phyloP scores from a whole-genome alignment of 129 eudicot species.

The Artemisia tridentata region DNA sequence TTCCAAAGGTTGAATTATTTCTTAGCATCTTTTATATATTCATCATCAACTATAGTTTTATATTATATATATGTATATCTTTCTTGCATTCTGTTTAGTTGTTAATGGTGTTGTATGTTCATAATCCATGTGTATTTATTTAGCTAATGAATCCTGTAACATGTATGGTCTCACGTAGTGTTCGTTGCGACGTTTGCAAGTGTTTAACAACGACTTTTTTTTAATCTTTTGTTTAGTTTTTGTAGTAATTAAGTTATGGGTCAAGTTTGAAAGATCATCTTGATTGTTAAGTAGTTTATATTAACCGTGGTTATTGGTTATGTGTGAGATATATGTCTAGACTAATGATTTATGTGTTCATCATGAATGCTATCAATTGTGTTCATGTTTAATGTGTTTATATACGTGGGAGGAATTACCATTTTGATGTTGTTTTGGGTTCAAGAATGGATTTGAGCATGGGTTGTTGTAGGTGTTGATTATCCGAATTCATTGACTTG shows the following conservation, averaged over 20 bases:
- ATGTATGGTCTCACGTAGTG: constrained; percentile 15
- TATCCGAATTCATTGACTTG: background rate
- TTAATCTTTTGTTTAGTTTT: background rate
- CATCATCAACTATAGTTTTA: too few species aligned
- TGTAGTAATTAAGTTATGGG: constrained; percentile 12
- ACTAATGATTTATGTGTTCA: constrained; percentile 8
- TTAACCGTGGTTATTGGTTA: background rate
- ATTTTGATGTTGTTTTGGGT: constrained; percentile 19
- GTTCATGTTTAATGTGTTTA: constrained; percentile 21
- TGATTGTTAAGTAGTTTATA: constrained; percentile 8
- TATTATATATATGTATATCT: background rate
- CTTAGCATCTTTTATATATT: too few species aligned
- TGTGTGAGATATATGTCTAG: background rate
- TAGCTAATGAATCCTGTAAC: background rate
- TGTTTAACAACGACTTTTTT: background rate
- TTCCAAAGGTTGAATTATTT: too few species aligned
- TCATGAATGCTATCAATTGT: constrained; percentile 16
- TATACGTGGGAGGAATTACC: constrained; percentile 1
- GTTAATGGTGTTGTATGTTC: background rate
- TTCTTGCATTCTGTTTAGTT: background rate
- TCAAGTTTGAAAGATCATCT: constrained; percentile 3
- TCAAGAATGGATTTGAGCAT: constrained; percentile 27
- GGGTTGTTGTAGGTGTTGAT: constrained; percentile 10
- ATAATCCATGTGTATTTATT: background rate
- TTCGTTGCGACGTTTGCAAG: constrained; percentile 3